Base-by-base conservation (phyloP, 768 basidiomycete species). In the Lanmaoa pseudosensibilis region DNA sequence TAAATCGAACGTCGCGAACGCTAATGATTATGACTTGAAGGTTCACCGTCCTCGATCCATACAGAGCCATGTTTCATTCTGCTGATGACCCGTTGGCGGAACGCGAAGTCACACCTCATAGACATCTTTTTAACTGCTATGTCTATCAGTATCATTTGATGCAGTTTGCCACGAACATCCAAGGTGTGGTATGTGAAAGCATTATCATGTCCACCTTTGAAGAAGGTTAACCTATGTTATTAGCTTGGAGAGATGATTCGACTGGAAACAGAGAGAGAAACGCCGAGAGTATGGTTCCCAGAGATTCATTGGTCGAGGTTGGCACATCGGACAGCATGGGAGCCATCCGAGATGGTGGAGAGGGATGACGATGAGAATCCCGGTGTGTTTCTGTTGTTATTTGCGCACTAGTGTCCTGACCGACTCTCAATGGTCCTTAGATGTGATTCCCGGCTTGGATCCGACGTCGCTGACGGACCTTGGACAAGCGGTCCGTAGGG, bases 111-210 rank as follows among this genome's bases (percentile, higher is more conserved):
- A 83, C 82, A 1, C 81, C 84, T 0, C 88, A 90, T 69, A 81
- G 84, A 39, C 83, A 85, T 65, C 73, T 92, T 9, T 92, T 92
- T 61, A 75, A 88, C 54, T 87, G 85, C 48, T 91, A 86, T 61
- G 80, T 88, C 30, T 90, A 88, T 66, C 87, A 92, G 57, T 80
- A 75, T 52, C 80, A 81, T 55, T 60, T 78, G 48, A 75, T 78
- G 65, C 70, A 66, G 13, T 78, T 80, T 57, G 65, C 72, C 3
- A 54, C 57, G 10, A 57, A 65, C 12, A 53, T 78, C 5, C 59
- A 66, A n/a, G 70, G 70, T 8, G 48, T 74, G 55, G 80, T 81
- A 43, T 19, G 77, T 59, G 36, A 18, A 21, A 25, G 8, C 3
- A n/a, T 51, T 2, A n/a, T 4, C 4, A 5, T 19, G 15, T 13